phyloP scores from a whole-genome alignment of 495 filamentous ascomycete species.

The Lophium mytilinum region DNA sequence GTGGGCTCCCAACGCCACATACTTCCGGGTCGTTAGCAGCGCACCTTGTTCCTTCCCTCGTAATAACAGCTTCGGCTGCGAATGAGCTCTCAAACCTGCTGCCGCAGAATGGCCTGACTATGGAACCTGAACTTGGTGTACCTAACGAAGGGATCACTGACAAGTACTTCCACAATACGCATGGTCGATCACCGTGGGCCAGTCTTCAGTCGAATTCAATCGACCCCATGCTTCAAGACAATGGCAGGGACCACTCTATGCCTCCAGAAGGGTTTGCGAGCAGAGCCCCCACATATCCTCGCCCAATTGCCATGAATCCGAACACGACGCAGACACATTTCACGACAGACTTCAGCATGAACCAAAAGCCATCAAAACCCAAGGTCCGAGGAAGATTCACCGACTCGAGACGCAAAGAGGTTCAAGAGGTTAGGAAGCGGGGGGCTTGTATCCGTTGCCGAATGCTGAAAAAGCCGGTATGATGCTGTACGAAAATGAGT shows the following conservation, averaged over 20 bases:
- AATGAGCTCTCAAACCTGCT: constrained; percentile 36
- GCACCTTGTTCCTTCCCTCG: constrained; percentile 22
- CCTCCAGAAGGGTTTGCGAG: constrained; percentile 12
- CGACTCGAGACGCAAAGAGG: constrained; percentile 60
- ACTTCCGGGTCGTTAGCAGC: constrained; percentile 13
- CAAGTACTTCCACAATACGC: constrained; percentile 23
- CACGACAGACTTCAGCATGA: constrained; percentile 47
- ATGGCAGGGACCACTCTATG: constrained; percentile 4
- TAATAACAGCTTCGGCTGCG: constrained; percentile 38
- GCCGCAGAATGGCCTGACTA: constrained; percentile 32
- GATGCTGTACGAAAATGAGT: too few relatives aligned
- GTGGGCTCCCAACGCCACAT: constrained; percentile 6
- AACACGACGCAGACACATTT: constrained; percentile 49
- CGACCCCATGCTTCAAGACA: constrained; percentile 29
- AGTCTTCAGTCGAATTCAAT: constrained; percentile 10
- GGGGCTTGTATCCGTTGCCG: constrained; percentile 82
- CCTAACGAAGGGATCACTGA: constrained; percentile 24
- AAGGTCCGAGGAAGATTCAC: constrained; percentile 64
- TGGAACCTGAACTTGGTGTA: constrained; percentile 28
- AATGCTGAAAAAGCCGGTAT: constrained; percentile 68
- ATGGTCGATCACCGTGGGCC: constrained; percentile 10
- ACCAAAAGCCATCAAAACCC: constrained; percentile 37
- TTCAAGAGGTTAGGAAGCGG: constrained; percentile 69
- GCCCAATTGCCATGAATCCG: constrained; percentile 50
- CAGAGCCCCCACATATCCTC: constrained; percentile 38